Conservation (phyloP, 2,329 filamentous ascomycete species). For the Seiridium cupressi region DNA sequence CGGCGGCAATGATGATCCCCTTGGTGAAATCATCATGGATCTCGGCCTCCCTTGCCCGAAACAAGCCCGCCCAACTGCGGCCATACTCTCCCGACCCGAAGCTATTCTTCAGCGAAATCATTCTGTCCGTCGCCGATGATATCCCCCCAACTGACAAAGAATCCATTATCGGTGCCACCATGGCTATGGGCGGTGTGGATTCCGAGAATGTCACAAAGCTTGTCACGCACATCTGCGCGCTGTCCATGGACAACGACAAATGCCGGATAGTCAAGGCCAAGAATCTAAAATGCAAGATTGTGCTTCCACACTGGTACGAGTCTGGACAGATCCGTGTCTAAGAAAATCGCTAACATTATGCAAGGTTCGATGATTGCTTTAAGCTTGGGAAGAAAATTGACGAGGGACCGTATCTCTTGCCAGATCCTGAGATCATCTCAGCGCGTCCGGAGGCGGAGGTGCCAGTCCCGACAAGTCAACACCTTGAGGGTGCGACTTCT, state of each 20-base stretch:
- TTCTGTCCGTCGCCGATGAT: conserved; percentile 79
- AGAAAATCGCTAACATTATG: not conserved
- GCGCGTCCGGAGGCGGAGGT: conserved; percentile 54
- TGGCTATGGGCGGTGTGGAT: conserved; percentile 86
- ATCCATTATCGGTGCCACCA: conserved; percentile 83
- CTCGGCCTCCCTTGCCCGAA: conserved; percentile 63
- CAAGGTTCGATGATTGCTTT: conserved; percentile 93
- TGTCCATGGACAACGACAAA: conserved; percentile 73
- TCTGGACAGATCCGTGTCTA: not conserved
- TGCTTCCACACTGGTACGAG: conserved; percentile 85
- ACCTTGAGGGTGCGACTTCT: conserved; percentile 67
- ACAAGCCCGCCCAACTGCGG: conserved; percentile 72
- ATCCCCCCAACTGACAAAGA: conserved; percentile 86
- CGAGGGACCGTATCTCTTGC: conserved; percentile 81
- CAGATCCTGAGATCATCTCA: conserved; percentile 79
- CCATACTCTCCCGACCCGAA: conserved; percentile 88
- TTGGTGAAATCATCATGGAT: conserved; percentile 86
- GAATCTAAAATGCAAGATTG: conserved; percentile 72
- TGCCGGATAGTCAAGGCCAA: conserved; percentile 62
- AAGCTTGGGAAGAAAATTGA: conserved; percentile 89
- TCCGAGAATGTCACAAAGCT: conserved; percentile 67
- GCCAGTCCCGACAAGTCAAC: conserved; percentile 54
- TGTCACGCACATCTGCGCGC: conserved; percentile 86
- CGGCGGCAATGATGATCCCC: conserved; percentile 75
- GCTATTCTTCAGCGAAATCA: conserved; percentile 84